These are phyloP conservation scores for Aegilops sharonensis DNA, from an alignment of 176 grass and related monocot genomes.

Conservation along the genomic window DNA sequence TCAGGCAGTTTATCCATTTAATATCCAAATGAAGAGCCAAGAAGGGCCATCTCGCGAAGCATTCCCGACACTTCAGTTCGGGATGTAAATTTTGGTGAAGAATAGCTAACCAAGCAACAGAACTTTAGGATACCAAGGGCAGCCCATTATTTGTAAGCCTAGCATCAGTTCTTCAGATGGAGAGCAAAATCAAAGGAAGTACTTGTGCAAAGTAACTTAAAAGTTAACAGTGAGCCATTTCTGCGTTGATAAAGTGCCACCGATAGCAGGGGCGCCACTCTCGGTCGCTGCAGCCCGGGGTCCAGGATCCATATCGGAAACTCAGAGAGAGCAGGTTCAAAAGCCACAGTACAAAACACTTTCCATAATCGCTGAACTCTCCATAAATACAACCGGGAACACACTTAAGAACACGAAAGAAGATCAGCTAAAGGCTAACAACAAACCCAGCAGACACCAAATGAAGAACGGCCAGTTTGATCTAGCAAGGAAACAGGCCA, in stretches of 20 bases:
- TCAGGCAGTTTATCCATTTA: conserved; percentile 51
- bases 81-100: background rate
- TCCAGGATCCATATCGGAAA: background rate
- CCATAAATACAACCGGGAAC: background rate
- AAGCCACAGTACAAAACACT: background rate
- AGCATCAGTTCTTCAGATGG: background rate
- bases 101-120: background rate
- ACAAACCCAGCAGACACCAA: background rate
- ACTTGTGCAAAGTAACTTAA: background rate
- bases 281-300: background rate
- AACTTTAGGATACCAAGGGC: background rate
- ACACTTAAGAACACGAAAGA: no score
- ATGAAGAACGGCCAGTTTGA: background rate
- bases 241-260: background rate
- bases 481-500: background rate
- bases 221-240: background rate
- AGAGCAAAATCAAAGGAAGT: background rate
- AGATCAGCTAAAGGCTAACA: background rate
- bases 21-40: conserved; percentile 65
- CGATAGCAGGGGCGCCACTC: background rate
- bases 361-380: background rate
- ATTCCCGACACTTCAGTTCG: conserved; percentile 41
- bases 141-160: background rate
- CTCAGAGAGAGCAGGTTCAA: background rate
- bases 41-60: conserved; percentile 46